Evolutionary conservation across 148 eudicot genomes (phyloP).

Genomic region (Oxyria digyna): DNA sequence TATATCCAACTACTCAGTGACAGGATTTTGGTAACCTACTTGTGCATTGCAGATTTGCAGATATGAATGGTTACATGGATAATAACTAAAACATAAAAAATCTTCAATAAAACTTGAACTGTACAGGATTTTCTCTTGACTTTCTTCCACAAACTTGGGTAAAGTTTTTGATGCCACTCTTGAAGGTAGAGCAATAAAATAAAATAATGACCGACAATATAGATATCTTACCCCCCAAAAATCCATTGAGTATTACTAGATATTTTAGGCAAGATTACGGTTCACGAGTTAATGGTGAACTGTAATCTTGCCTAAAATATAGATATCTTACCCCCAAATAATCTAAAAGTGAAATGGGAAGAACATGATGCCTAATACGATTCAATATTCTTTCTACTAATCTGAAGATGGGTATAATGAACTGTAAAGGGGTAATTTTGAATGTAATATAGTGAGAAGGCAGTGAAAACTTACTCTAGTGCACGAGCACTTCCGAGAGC

Average conservation of each 20-base stretch:
- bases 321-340: too few relatives aligned
- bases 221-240: neutral
- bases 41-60: neutral
- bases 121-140: neutral
- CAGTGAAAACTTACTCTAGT: constrained; percentile 68
- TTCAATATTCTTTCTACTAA: neutral
- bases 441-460: neutral
- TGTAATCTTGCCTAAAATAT: too few relatives aligned
- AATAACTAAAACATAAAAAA: neutral
- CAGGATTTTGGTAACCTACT: too few relatives aligned
- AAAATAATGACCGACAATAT: neutral
- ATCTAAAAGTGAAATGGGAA: neutral
- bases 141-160: too few relatives aligned
- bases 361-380: neutral
- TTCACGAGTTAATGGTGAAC: too few relatives aligned
- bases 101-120: neutral
- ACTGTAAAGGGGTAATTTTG: neutral
- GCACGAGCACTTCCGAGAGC: constrained; percentile 98
- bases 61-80: neutral
- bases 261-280: neutral
- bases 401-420: neutral
- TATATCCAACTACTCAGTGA: too few relatives aligned
- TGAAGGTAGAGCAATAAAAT: neutral
- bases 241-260: neutral
- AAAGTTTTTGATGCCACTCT: neutral